These are phyloP conservation scores for Coemansia aciculifera DNA, from an alignment of 192 early-diverging fungal genomes.

Conservation along the genomic window DNA sequence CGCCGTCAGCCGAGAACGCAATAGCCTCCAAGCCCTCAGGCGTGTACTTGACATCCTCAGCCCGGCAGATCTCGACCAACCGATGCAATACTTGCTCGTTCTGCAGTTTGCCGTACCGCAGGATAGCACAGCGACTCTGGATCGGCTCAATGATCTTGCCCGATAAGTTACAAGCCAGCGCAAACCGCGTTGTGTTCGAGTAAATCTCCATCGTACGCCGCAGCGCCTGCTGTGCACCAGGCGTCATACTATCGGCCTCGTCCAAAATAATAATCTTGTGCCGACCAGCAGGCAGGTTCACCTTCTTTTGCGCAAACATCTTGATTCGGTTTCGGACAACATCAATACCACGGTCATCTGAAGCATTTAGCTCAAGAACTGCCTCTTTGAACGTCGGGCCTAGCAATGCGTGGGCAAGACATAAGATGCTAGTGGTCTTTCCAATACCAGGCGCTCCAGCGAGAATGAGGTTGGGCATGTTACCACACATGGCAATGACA, in stretches of 20 bases:
- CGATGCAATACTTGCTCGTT: slow-evolving; percentile 79
- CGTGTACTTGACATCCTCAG: slow-evolving; percentile 82
- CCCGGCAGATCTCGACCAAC: slow-evolving; percentile 78
- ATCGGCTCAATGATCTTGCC: slow-evolving; percentile 98
- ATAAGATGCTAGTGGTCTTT: slow-evolving; percentile 95
- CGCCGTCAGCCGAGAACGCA: slow-evolving; percentile 95
- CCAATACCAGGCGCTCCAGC: slow-evolving; percentile 92
- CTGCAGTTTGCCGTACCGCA: slow-evolving; percentile 79
- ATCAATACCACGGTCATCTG: slow-evolving; percentile 93
- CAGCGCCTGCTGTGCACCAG: slow-evolving; percentile 94
- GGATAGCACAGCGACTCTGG: slow-evolving; percentile 91
- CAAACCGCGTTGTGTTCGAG: slow-evolving; percentile 93
- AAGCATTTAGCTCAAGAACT: slow-evolving; percentile 97
- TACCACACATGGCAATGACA: slow-evolving; percentile 86
- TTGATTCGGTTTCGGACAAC: slow-evolving; percentile 97
- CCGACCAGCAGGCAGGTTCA: slow-evolving; percentile 83
- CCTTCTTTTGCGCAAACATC: slow-evolving; percentile 98
- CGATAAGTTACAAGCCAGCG: slow-evolving; percentile 93
- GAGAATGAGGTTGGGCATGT: slow-evolving; percentile 96
- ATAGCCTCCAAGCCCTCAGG: slow-evolving; percentile 90
- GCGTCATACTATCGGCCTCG: slow-evolving; percentile 99
- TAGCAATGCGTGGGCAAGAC: slow-evolving; percentile 86
- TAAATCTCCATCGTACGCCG: slow-evolving; percentile 98
- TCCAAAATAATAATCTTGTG: slow-evolving; percentile 94
- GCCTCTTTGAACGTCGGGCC: slow-evolving; percentile 87